Conservation (phyloP, 805 yeast genomes). For the Metschnikowia borealis region DNA sequence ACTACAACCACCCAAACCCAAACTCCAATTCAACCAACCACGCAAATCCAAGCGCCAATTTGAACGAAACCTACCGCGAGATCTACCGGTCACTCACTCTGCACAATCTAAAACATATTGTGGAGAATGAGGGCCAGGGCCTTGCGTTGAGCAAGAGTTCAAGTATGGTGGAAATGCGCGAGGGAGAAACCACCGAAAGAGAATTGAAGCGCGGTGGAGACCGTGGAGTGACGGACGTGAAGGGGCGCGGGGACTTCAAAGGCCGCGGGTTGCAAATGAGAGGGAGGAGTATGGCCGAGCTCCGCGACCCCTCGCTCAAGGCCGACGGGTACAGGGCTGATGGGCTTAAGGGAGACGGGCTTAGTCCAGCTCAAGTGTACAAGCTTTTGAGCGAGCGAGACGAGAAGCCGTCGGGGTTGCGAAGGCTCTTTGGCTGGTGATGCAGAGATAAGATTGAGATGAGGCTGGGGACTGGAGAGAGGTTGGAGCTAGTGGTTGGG, state of each 20-base stretch:
- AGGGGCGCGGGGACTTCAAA: too few relatives aligned
- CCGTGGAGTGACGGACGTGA: too few relatives aligned
- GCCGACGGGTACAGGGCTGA: too few relatives aligned
- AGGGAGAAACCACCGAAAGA: too few relatives aligned
- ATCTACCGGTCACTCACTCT: constrained; percentile 37
- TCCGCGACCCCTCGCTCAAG: too few relatives aligned
- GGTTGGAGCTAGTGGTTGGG: too few relatives aligned
- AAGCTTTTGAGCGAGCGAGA: constrained; percentile 16
- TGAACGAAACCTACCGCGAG: constrained; percentile 30
- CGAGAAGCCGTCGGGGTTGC: constrained; percentile 8
- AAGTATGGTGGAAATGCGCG: neutral
- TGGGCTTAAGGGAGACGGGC: constrained; percentile 6
- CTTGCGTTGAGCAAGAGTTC: neutral
- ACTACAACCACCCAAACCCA: neutral
- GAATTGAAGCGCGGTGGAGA: too few relatives aligned
- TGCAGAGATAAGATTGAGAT: too few relatives aligned
- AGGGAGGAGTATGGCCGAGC: too few relatives aligned
- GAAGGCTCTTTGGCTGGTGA: constrained; percentile 39
- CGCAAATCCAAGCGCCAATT: constrained; percentile 13
- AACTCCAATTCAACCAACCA: neutral
- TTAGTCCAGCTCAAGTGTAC: constrained; percentile 21
- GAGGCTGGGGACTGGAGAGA: too few relatives aligned
- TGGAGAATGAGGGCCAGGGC: constrained; percentile 5
- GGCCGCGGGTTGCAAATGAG: too few relatives aligned
- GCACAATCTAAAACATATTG: constrained; percentile 22